These are phyloP conservation scores for Trypanosoma mega DNA, from an alignment of 208 protist species.

Conservation along the genomic window DNA sequence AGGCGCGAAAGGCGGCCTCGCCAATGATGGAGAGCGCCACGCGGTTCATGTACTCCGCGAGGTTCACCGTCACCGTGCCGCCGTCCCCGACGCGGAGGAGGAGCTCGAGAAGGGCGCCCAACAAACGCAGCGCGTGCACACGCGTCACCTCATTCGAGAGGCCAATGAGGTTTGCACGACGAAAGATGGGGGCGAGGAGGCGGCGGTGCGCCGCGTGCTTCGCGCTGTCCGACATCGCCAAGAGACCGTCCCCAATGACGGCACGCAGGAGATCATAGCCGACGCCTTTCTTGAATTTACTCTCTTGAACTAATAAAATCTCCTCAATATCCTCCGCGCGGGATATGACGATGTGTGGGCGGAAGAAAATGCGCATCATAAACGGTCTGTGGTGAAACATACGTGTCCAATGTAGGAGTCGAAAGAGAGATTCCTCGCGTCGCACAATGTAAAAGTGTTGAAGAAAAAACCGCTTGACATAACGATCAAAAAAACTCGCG, in stretches of 20 bases:
- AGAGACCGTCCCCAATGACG: constrained; percentile 47
- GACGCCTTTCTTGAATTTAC: constrained; percentile 36
- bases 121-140: constrained; percentile 37
- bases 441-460: constrained; percentile 57
- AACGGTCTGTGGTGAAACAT: constrained; percentile 51
- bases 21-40: constrained; percentile 52
- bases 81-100: constrained; percentile 27
- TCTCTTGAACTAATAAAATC: constrained; percentile 40
- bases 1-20: constrained; percentile 50
- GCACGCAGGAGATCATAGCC: constrained; percentile 56
- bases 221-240: constrained; percentile 41
- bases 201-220: constrained; percentile 44
- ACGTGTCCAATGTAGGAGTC: constrained; percentile 37
- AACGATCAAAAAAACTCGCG: constrained; percentile 30
- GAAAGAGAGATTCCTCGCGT: constrained; percentile 40
- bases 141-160: constrained; percentile 46
- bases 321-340: constrained; percentile 46
- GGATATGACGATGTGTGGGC: constrained; percentile 51
- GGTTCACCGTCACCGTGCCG: constrained; percentile 31
- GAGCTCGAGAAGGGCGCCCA: constrained; percentile 34
- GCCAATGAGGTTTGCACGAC: constrained; percentile 37
- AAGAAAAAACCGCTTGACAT: constrained; percentile 49
- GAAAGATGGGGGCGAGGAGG: constrained; percentile 42
- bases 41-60: constrained; percentile 40
- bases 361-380: constrained; percentile 53